These are phyloP conservation scores for Boletus pseudo-olivaceus DNA, from an alignment of 768 basidiomycete genomes.

Conservation along the genomic window DNA sequence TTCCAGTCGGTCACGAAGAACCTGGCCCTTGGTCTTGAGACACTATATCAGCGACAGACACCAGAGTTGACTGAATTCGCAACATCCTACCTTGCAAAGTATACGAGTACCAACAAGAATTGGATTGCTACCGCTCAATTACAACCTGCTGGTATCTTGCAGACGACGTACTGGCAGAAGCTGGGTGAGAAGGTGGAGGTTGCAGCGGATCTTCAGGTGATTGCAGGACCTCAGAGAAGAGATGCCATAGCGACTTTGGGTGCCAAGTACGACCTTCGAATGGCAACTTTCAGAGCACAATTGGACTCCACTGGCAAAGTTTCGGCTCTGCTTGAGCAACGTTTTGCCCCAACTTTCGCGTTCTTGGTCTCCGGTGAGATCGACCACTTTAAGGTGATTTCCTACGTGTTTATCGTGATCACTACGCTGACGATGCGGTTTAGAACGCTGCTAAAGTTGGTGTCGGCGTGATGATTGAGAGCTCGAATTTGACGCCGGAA, in stretches of 20 bases:
- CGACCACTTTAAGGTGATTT: constrained; percentile 91
- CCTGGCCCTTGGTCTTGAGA: constrained; percentile 84
- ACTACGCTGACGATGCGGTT: not conserved
- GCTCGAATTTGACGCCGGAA: constrained; percentile 72
- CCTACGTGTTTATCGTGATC: not conserved
- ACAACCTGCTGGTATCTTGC: constrained; percentile 76
- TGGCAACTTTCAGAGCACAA: constrained; percentile 93
- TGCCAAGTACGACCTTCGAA: constrained; percentile 93
- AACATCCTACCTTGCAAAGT: constrained; percentile 79
- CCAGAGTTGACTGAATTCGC: constrained; percentile 67
- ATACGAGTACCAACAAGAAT: constrained; percentile 62
- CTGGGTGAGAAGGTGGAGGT: constrained; percentile 94
- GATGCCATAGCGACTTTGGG: constrained; percentile 93
- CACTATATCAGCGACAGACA: constrained; percentile 75
- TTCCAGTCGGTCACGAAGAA: constrained; percentile 91
- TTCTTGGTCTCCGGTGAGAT: constrained; percentile 96
- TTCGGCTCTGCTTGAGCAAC: constrained; percentile 90
- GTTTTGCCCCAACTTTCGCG: constrained; percentile 91
- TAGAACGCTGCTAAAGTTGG: constrained; percentile 94
- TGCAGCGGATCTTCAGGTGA: constrained; percentile 87
- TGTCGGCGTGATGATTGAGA: constrained; percentile 97
- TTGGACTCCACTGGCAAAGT: constrained; percentile 94
- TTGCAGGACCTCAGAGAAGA: constrained; percentile 74
- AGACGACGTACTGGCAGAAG: constrained; percentile 96
- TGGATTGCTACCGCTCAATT: constrained; percentile 95